Base-by-base conservation (phyloP, 495 filamentous ascomycete genomes). In the Podospora fimiseda region DNA sequence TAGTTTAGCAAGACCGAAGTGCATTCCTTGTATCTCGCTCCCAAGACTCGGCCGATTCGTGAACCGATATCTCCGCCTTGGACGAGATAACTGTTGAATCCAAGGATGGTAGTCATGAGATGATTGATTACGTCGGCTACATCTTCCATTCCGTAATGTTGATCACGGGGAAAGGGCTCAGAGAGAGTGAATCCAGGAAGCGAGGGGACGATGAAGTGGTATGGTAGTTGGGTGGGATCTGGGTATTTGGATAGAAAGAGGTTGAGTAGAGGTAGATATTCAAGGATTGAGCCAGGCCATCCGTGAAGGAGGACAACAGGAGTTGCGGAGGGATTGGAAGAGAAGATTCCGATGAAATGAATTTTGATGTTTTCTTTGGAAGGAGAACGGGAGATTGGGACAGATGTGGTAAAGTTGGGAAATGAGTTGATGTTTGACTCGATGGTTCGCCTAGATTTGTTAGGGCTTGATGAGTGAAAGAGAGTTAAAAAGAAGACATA, bases 51-150 rank as follows among this genome's bases (percentile, higher is more conserved):
- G 16, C 84, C 55, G 9, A 66, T 61, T 56, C 74, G 74, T 3
- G 53, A 56, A 19, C 84, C 84, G 45, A 87, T 72, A 56, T 89
- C 84, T 15, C 84, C 85, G 2, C 84, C 84, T 54, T 86, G 82
- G 0, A 73, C 76, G 16, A 86, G 63, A 60, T 88, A 87, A 1
- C 77, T 19, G 5, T 63, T 70, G 47, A 87, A 81, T 0, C 82
- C 83, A 2, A 86, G 66, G 22, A 20, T 16, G 1, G 67, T 64
- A 14, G 65, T 62, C 80, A 87, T 83, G 2, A 88, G 57, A 33
- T 74, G 59, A 62, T 86, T 60, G 6, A 86, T 50, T 3, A 84
- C 57, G 7, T 66, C 63, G 14, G 79, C 69, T 6, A 68, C 63
- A 36, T 80, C 74, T 1, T 51, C 20, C 0, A 69, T 58, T 9